Percentiles rank a stretch among this genome's conserved stretches.
phyloP scores from a whole-genome alignment of 2,329 filamentous ascomycete species.

The Fusarium transvaalense region DNA sequence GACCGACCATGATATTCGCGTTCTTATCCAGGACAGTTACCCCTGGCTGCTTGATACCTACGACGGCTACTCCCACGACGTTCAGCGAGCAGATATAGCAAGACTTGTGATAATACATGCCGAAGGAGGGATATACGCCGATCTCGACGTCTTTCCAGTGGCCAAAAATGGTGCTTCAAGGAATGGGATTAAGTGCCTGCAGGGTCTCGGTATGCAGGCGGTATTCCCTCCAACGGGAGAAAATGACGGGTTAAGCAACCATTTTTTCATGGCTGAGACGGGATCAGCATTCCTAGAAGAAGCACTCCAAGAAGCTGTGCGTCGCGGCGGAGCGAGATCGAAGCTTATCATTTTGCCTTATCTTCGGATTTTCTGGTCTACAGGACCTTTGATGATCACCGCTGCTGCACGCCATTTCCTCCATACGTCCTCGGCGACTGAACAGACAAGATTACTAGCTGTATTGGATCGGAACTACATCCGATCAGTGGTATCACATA shows the following conservation, averaged over 20 bases:
- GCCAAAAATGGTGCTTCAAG: neutral
- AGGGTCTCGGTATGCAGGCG: neutral
- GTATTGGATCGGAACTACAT: neutral
- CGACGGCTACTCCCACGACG: neutral
- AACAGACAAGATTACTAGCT: neutral
- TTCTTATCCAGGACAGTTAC: neutral
- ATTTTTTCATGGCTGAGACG: slow-evolving; percentile 14
- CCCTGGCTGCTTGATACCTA: neutral
- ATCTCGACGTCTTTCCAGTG: slow-evolving; percentile 2
- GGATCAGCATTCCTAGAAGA: slow-evolving; percentile 1
- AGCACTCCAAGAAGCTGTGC: slow-evolving; percentile 6
- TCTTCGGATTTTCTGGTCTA: slow-evolving; percentile 7
- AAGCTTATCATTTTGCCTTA: slow-evolving; percentile 1
- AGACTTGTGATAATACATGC: slow-evolving; percentile 8
- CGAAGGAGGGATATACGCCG: slow-evolving; percentile 2
- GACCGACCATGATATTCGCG: neutral
- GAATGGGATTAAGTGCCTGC: neutral
- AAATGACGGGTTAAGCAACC: slow-evolving; percentile 4
- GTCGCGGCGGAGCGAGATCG: neutral
- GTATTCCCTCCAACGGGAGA: neutral
- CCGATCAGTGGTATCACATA: slow-evolving; percentile 3
- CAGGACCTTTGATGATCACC: slow-evolving; percentile 15
- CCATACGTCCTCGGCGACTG: neutral
- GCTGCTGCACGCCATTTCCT: neutral
- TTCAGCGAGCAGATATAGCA: slow-evolving; percentile 6